These are phyloP conservation scores for Mycena maculata DNA, from an alignment of 768 basidiomycete genomes.

Conservation along the genomic window DNA sequence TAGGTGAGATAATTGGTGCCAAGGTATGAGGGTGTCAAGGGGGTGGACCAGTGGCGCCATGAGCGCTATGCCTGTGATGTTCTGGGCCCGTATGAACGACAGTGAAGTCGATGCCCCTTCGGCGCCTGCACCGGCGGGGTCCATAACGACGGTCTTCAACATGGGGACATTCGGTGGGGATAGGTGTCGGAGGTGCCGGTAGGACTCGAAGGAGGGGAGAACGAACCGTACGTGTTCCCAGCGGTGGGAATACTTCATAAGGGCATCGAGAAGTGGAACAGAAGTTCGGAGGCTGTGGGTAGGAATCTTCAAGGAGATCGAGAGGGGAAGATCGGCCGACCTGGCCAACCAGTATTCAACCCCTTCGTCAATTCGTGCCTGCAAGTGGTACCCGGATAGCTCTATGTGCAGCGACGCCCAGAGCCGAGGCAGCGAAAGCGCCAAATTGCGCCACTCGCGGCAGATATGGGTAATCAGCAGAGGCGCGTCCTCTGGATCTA, in stretches of 20 bases:
- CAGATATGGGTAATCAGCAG: neutral
- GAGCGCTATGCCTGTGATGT: too few relatives aligned
- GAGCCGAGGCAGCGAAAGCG: constrained; percentile 4
- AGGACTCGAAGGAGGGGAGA: neutral
- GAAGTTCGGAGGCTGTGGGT: too few relatives aligned
- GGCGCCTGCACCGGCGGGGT: too few relatives aligned
- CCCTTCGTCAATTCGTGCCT: neutral
- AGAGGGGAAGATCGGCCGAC: neutral
- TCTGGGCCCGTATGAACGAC: neutral
- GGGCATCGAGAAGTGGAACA: neutral
- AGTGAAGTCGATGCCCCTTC: neutral
- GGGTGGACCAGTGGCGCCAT: too few relatives aligned
- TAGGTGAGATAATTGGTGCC: too few relatives aligned
- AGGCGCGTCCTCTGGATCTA: neutral
- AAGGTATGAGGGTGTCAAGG: too few relatives aligned
- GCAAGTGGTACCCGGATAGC: too few relatives aligned
- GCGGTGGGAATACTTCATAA: neutral
- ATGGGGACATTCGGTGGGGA: neutral
- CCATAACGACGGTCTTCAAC: neutral
- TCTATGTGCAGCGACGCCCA: constrained; percentile 4
- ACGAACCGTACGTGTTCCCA: neutral
- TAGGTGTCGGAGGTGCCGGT: neutral
- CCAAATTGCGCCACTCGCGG: neutral
- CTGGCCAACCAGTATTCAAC: neutral
- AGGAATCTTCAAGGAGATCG: neutral